These are phyloP conservation scores for Parmelia sp. DNA, from an alignment of 495 filamentous ascomycete species.

Conservation along the genomic window DNA sequence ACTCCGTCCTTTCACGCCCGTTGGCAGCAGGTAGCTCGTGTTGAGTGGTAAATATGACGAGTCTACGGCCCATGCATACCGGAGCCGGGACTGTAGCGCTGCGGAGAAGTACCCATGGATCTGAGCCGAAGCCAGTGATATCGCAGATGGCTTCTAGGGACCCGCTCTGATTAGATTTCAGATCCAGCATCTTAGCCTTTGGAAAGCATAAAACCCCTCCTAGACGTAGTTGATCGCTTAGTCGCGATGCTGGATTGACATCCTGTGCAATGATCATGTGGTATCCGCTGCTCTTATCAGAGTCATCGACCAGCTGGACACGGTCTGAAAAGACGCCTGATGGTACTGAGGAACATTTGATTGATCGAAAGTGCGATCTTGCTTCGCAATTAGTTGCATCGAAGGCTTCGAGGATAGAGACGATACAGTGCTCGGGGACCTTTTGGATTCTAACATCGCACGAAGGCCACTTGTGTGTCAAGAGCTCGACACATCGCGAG, in stretches of 20 bases:
- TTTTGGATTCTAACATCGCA: conserved; percentile 16
- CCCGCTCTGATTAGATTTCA: neutral
- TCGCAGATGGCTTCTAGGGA: conserved; percentile 3
- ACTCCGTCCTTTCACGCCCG: no score
- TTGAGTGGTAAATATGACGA: neutral
- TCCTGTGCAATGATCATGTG: neutral
- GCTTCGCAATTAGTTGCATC: neutral
- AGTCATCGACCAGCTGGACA: neutral
- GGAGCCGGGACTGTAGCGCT: neutral
- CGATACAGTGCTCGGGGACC: neutral
- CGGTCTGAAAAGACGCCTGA: neutral
- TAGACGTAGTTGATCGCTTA: neutral
- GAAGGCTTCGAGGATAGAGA: conserved; percentile 5
- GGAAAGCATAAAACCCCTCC: neutral
- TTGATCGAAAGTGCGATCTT: conserved; percentile 11
- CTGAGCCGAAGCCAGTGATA: neutral
- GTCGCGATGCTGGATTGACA: neutral
- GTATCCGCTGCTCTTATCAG: neutral
- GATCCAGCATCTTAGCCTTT: neutral
- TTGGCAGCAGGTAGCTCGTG: neutral
- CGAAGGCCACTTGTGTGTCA: conserved; percentile 29
- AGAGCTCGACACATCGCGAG: conserved; percentile 5
- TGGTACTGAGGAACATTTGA: neutral
- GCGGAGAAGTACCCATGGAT: neutral
- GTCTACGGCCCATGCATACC: neutral